Evolutionary conservation across 2,329 filamentous ascomycete genomes (phyloP).

Genomic region (Fusarium sp.): DNA sequence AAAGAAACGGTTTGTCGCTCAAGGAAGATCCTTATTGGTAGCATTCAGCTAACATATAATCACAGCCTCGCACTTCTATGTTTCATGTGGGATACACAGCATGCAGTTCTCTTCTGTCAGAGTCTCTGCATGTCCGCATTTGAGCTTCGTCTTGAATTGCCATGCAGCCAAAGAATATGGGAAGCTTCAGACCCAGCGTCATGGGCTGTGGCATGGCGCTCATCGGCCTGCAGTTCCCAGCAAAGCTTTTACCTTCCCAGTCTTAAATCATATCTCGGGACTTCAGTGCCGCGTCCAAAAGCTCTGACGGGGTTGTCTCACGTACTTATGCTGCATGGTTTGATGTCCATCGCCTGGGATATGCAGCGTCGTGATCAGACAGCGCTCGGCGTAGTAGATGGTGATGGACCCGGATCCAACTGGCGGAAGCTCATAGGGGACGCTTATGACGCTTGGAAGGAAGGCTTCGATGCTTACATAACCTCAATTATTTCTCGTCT

Average conservation of each 20-base stretch:
- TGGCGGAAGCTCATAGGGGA: background rate
- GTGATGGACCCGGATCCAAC: background rate
- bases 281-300: background rate
- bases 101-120: constrained; percentile 72
- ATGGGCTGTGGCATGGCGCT: constrained; percentile 52
- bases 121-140: constrained; percentile 73
- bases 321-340: constrained; percentile 65
- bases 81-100: constrained; percentile 74
- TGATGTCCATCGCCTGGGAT: constrained; percentile 71
- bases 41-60: background rate
- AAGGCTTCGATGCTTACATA: background rate
- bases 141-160: constrained; percentile 65
- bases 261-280: background rate
- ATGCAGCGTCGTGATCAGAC: constrained; percentile 70
- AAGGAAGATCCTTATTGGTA: accelerated
- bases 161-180: constrained; percentile 65
- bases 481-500: background rate
- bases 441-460: background rate
- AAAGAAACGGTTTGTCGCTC: background rate
- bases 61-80: constrained; percentile 61
- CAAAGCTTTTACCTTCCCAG: background rate
- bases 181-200: constrained; percentile 63
- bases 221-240: background rate
- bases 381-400: constrained; percentile 51
- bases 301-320: constrained; percentile 55